These are phyloP conservation scores for Pleurotus tuber-regium DNA, from an alignment of 768 basidiomycete species.

Conservation along the genomic window DNA sequence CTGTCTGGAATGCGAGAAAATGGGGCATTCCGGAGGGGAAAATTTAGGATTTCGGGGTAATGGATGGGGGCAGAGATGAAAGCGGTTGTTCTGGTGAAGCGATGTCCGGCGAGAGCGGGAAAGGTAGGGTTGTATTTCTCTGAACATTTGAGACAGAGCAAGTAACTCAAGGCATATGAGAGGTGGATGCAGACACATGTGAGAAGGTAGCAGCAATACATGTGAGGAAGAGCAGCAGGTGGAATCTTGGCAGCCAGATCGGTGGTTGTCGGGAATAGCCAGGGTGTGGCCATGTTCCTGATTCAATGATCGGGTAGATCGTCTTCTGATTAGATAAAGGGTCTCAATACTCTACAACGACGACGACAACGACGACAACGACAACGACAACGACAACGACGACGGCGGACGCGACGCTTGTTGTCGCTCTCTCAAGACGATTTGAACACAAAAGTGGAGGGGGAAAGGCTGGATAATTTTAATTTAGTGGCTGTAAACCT, in stretches of 20 bases:
- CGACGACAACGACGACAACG: not conserved
- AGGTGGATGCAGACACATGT: not conserved
- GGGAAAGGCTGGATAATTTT: not conserved
- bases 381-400: not conserved
- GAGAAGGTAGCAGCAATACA: not conserved
- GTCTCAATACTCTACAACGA: not conserved
- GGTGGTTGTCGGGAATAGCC: conserved; percentile 3
- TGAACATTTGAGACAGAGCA: no score
- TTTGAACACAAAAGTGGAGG: not conserved
- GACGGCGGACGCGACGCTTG: not conserved
- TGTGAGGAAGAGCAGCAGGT: conserved; percentile 1
- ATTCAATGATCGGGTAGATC: conserved; percentile 7
- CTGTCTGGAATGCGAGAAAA: no score
- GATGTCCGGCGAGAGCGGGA: no score
- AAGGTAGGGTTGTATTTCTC: no score
- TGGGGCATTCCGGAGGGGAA: no score
- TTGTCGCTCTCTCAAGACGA: not conserved
- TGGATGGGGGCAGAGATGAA: no score
- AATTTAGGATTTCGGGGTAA: no score
- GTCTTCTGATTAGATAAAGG: not conserved
- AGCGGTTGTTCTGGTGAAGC: no score
- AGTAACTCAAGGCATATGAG: no score
- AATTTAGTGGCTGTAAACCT: conserved; percentile 1
- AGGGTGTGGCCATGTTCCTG: conserved; percentile 5
- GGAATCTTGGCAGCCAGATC: not conserved